phyloP scores from a whole-genome alignment of 2,329 filamentous ascomycete genomes.

The Plectosphaerella sp. region DNA sequence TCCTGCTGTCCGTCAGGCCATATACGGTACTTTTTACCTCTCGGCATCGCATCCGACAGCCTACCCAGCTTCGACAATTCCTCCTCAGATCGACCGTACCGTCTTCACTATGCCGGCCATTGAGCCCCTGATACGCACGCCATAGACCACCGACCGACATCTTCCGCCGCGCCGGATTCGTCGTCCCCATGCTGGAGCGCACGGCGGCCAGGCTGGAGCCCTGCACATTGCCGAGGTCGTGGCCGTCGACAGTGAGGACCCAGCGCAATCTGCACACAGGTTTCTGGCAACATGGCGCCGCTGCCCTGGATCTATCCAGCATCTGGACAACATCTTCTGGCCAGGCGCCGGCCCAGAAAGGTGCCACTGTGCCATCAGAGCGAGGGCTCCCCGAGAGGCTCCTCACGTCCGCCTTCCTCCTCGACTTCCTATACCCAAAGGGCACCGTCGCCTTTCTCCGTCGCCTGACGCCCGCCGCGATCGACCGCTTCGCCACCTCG shows the following conservation, averaged over 20 bases:
- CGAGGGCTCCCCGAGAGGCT: constrained; percentile 23
- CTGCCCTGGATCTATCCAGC: constrained; percentile 41
- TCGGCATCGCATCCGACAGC: no score
- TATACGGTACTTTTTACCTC: no score
- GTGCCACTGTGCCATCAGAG: constrained; percentile 13
- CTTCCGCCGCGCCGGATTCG: background rate
- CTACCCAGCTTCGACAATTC: no score
- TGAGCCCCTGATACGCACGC: background rate
- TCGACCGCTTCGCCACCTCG: constrained; percentile 7
- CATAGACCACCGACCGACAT: background rate
- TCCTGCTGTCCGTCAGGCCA: no score
- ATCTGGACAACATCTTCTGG: constrained; percentile 35
- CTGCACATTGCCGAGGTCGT: constrained; percentile 48
- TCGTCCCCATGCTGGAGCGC: constrained; percentile 52
- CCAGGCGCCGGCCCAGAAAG: constrained; percentile 21
- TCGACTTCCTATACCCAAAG: constrained; percentile 53
- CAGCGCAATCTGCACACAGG: constrained; percentile 40
- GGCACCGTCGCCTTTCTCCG: constrained; percentile 38
- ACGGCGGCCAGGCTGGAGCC: constrained; percentile 52
- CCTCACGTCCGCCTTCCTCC: constrained; percentile 42
- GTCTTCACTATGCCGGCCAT: background rate
- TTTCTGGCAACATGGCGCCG: constrained; percentile 53
- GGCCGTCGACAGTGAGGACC: constrained; percentile 35
- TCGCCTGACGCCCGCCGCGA: constrained; percentile 18
- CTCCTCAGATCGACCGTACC: background rate